These are phyloP conservation scores for Tirmania nivea DNA, from an alignment of 495 filamentous ascomycete genomes.

Conservation along the genomic window DNA sequence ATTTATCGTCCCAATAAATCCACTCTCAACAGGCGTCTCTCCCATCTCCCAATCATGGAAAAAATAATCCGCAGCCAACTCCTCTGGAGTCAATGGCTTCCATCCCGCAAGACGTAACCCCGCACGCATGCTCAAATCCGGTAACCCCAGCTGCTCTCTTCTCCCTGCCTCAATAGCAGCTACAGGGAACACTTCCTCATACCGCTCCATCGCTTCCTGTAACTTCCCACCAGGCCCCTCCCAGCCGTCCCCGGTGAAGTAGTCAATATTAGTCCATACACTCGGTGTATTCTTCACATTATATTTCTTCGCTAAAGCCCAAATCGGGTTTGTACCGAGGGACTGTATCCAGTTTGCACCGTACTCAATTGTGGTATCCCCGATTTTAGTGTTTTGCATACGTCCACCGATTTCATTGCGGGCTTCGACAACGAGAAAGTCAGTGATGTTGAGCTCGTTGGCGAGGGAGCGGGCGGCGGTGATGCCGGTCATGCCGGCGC, in stretches of 20 bases:
- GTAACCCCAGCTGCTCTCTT: conserved; percentile 37
- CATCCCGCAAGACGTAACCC: conserved; percentile 41
- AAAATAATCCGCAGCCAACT: conserved; percentile 19
- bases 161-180: conserved; percentile 16
- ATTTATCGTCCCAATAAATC: conserved; percentile 22
- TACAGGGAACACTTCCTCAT: conserved; percentile 7
- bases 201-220: conserved; percentile 5
- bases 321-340: conserved; percentile 45
- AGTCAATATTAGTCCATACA: conserved; percentile 32
- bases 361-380: conserved; percentile 34
- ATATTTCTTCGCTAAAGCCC: conserved; percentile 45
- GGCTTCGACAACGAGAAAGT: conserved; percentile 50
- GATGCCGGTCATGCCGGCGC: conserved; percentile 44
- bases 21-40: conserved; percentile 21
- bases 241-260: conserved; percentile 35
- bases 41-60: conserved; percentile 22
- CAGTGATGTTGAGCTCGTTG: conserved; percentile 36
- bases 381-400: conserved; percentile 35
- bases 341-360: conserved; percentile 63
- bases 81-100: conserved; percentile 34
- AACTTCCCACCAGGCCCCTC: conserved; percentile 10
- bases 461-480: conserved; percentile 47
- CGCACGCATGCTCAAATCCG: conserved; percentile 39
- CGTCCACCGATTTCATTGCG: conserved; percentile 20
- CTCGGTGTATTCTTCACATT: conserved; percentile 38